These are phyloP conservation scores for Rhamnella rubrinervis DNA, from an alignment of 331 rosid genomes.

Conservation along the genomic window DNA sequence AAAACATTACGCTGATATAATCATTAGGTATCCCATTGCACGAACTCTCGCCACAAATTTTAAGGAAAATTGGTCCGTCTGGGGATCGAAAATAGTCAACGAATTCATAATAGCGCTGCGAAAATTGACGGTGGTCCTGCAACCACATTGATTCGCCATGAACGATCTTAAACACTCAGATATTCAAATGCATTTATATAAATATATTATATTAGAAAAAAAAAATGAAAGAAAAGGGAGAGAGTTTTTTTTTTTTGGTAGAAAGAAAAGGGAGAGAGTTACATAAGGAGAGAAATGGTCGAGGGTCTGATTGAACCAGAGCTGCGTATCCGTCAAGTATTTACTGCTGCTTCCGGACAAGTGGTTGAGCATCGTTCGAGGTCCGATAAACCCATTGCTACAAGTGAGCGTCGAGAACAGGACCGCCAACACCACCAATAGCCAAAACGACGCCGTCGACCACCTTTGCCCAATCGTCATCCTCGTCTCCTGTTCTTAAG, in stretches of 20 bases:
- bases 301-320: slow-evolving; percentile 54
- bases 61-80: slow-evolving; percentile 73
- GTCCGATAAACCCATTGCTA: slow-evolving; percentile 12
- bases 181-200: background rate
- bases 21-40: slow-evolving; percentile 76
- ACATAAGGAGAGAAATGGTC: slow-evolving; percentile 78
- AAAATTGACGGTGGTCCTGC: slow-evolving; percentile 75
- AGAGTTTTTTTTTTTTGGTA: too few relatives aligned
- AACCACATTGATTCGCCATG: background rate
- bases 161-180: too few relatives aligned
- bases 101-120: slow-evolving; percentile 86
- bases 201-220: background rate
- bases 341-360: slow-evolving; percentile 15
- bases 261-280: slow-evolving; percentile 13
- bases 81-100: slow-evolving; percentile 73
- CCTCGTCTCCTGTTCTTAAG: background rate
- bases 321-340: slow-evolving; percentile 41
- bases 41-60: slow-evolving; percentile 75
- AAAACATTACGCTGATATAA: slow-evolving; percentile 50
- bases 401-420: slow-evolving; percentile 24
- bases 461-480: slow-evolving; percentile 26
- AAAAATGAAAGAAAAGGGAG: background rate
- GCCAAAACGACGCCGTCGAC: slow-evolving; percentile 10
- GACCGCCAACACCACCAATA: slow-evolving; percentile 6
- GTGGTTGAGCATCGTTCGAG: slow-evolving; percentile 29